Evolutionary conservation across 495 filamentous ascomycete genomes (phyloP), one percentile per base, ranked within the genome.

Genomic region (Hyaloscypha finlandica): DNA sequence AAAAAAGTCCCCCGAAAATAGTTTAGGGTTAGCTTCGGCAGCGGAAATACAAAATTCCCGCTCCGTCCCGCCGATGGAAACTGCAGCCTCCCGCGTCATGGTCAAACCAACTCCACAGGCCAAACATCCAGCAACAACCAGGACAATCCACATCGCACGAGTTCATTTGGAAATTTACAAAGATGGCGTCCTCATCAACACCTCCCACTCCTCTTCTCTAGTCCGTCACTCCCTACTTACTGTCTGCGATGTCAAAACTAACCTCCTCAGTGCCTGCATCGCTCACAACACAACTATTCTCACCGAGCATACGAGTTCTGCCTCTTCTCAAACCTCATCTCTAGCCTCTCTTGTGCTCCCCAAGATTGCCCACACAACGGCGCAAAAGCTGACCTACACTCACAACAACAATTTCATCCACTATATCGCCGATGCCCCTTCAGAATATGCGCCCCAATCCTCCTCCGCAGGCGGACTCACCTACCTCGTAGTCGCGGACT

Each of bases 271-370:
- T 81, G 86, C 93, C 73, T 97, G 93, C 81, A 94, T 97, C 72
- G 91, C 94, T 37, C 86, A 96, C 79, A 86, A 92, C 71, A 89
- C 88, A 63, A 97, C 94, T 48, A 97, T 98, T 78, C 88, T 99
- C 54, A 82, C 90, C 71, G 96, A 98, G 77, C 92, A 95, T 78
- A 94, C 92, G 61, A 87, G 91, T 30, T 86, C 90, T 45, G 90
- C 94, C 48, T 86, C 89, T 25, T 87, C 89, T 30, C 84, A 89
- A 67, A 90, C 92, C 62, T 94, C 92, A 32, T 88, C 85, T 29
- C 91, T 98, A 70, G 92, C 94, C 73, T 94, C 93, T 67, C 84
- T 97, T 71, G 93, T 98, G 80, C 92, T 99, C 67, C 95, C 95
- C 63, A 97, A 97, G 74, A 97, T 99, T 84, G 78, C 80, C 67